Conservation (phyloP, 1,139 yeast species). For the Hansenula anomala region DNA sequence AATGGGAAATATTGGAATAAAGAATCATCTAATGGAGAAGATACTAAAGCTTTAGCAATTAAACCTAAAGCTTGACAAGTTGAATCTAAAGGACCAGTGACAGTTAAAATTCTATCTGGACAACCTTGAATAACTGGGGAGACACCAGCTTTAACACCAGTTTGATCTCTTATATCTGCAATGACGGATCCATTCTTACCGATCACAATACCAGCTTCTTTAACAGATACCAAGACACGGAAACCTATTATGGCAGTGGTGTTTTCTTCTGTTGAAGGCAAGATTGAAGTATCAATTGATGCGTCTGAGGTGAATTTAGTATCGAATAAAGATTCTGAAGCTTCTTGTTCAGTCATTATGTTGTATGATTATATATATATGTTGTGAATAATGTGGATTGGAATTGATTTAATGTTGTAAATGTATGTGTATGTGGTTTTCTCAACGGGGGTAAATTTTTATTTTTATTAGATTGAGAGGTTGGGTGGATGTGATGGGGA, state of each 20-base stretch:
- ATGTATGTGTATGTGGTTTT: too few relatives aligned
- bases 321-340: conserved; percentile 22
- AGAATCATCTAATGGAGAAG: conserved; percentile 27
- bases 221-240: conserved; percentile 74
- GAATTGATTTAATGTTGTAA: not conserved
- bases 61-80: conserved; percentile 70
- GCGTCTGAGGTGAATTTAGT: conserved; percentile 17
- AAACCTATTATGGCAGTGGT: conserved; percentile 41
- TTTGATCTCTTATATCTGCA: conserved; percentile 69
- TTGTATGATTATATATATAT: not conserved
- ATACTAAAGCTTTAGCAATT: conserved; percentile 60
- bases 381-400: too few relatives aligned
- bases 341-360: conserved; percentile 6
- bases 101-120: conserved; percentile 79
- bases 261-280: conserved; percentile 18
- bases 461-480: too few relatives aligned
- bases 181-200: conserved; percentile 85
- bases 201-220: conserved; percentile 88
- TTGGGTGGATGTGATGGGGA: too few relatives aligned
- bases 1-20: conserved; percentile 54
- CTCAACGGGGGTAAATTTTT: too few relatives aligned
- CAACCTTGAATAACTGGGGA: conserved; percentile 79
- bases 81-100: conserved; percentile 72
- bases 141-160: conserved; percentile 85
- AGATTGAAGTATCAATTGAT: conserved; percentile 13